Base-by-base conservation (phyloP, 306 rosid genomes). In the Datisca glomerata region DNA sequence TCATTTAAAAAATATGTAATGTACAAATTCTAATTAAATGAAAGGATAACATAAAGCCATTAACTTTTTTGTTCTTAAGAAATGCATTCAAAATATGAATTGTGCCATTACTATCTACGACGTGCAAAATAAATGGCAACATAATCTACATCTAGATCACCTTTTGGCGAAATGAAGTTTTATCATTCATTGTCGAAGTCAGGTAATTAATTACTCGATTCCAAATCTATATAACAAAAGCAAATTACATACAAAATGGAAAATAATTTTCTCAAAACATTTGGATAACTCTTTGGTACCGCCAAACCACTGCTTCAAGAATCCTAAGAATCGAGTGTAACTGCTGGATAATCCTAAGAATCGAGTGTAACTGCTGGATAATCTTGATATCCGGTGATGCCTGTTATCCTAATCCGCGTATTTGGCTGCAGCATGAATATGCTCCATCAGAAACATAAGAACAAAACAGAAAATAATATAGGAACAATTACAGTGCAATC, bases 331-430 rank as follows among this genome's bases (percentile, higher is more conserved):
- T 80, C 95, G 23, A 83, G 70, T 7, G 95, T 80, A 31, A 66
- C 70, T 11, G 79, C 85, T 8, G 98, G 96, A 64, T 68, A 18
- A 67, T 24, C 44, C 58, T 63, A 71, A 1, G 77, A 69, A 20
- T 80, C 95, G 23, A 83, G 70, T 7, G 95, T 80, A 31, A 66
- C 70, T 11, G 79, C 85, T 8, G 98, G 96, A 64, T 68, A 91
- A 63, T 73, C 68, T 70, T 91, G 81, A 53, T 91, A 91, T 56
- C 96, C 96, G 33, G 79, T 64, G 67, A 91, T 85, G 57, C 80
- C 73, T 4, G 85, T 80, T 66, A 91, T 80, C 76, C 86, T 60
- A 21, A 91, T 59, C 51, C 94, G 80, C 13, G 98, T 68, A 60
- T 70, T 66, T 41, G 98, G 98, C 98, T 91, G 98, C 68, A 60